These are phyloP conservation scores for Microsporum ferrugineum DNA, from an alignment of 2,329 filamentous ascomycete species.

Conservation along the genomic window DNA sequence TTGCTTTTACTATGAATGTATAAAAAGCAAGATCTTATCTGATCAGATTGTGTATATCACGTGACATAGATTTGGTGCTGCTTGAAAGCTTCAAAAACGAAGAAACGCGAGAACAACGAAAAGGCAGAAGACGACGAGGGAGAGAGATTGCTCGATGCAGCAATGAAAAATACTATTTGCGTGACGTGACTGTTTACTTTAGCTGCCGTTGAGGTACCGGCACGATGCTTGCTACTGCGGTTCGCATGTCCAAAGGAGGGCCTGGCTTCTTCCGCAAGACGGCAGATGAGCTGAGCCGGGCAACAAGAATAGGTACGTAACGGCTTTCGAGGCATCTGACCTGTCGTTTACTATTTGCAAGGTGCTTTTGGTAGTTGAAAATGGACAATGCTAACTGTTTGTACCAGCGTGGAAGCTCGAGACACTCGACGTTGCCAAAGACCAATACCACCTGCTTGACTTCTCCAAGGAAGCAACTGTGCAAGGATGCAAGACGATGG, in stretches of 20 bases:
- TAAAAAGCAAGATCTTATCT: neutral
- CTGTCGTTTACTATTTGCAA: neutral
- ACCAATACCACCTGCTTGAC: conserved; percentile 31
- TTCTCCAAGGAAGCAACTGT: conserved; percentile 30
- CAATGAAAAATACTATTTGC: neutral
- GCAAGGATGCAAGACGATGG: conserved; percentile 58
- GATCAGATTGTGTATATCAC: neutral
- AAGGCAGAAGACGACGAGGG: neutral
- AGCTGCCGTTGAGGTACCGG: neutral
- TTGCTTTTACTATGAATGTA: neutral
- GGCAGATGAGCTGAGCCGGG: conserved; percentile 47
- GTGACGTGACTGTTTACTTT: neutral
- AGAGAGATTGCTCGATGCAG: neutral
- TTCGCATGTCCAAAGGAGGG: conserved; percentile 27
- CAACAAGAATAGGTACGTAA: conserved; percentile 43
- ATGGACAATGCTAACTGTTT: neutral
- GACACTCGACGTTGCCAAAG: conserved; percentile 26
- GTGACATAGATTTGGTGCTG: neutral
- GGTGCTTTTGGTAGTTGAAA: neutral
- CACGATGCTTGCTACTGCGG: conserved; percentile 30
- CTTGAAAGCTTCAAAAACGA: neutral
- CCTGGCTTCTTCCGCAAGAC: conserved; percentile 48
- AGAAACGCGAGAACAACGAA: neutral
- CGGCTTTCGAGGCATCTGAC: neutral
- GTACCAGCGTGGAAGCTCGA: conserved; percentile 33